Evolutionary conservation across 192 early-diverging fungal genomes (phyloP).

Genomic region (Coemansia guatemalensis): DNA sequence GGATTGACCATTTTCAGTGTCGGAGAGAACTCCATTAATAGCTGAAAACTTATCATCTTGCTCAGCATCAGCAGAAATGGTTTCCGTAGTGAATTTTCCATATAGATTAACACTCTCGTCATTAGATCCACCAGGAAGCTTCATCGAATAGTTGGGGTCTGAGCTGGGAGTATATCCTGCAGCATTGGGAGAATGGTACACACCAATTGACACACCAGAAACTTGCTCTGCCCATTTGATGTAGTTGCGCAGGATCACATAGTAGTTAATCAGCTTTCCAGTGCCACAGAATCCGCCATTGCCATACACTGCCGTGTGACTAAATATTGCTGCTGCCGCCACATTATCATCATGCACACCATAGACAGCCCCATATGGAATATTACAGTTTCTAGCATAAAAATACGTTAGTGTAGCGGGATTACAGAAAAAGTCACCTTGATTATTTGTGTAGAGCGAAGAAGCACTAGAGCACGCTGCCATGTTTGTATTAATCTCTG

Average conservation of each 20-base stretch:
- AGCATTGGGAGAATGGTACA: slow-evolving; percentile 2
- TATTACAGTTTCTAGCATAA: no score
- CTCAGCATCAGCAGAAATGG: background rate
- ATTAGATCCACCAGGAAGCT: background rate
- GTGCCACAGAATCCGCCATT: slow-evolving; percentile 14
- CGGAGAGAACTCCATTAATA: no score
- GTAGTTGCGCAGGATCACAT: slow-evolving; percentile 30
- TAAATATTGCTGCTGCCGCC: slow-evolving; percentile 14
- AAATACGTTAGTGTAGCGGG: background rate
- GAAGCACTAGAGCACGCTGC: slow-evolving; percentile 1
- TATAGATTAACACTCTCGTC: background rate
- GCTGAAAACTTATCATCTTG: background rate
- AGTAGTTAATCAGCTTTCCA: slow-evolving; percentile 17
- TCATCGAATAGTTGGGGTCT: slow-evolving; percentile 7
- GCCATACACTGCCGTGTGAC: slow-evolving; percentile 12
- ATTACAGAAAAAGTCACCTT: slow-evolving; percentile 20
- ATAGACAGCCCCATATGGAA: slow-evolving; percentile 13
- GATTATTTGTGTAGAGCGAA: slow-evolving; percentile 8
- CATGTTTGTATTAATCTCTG: background rate
- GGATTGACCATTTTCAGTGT: background rate
- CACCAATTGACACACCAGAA: background rate
- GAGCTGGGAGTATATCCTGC: slow-evolving; percentile 1
- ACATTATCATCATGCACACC: slow-evolving; percentile 2
- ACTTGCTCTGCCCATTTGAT: slow-evolving; percentile 13
- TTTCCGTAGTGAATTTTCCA: background rate